Percentiles rank a stretch among this genome's conserved stretches.
Conservation (phyloP, 2,329 filamentous ascomycete species). For the Calonectria hawksworthii region DNA sequence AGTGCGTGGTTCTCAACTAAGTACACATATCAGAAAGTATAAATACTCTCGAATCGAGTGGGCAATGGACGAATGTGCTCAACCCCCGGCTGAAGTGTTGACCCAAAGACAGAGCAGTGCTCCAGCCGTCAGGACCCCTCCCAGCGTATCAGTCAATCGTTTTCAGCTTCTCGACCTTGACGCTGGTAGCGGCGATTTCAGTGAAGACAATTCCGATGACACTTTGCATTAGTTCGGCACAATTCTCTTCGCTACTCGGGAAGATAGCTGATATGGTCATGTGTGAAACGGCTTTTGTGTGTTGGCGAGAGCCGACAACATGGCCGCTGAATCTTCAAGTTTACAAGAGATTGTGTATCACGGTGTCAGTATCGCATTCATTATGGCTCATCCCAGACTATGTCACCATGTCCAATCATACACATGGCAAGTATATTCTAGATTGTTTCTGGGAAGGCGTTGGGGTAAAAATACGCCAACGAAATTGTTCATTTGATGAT, state of each 20-base stretch:
- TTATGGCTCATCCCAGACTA: neutral
- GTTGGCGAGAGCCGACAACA: neutral
- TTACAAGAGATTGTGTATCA: too few species aligned
- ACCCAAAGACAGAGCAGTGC: slow-evolving; percentile 3
- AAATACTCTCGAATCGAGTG: slow-evolving; percentile 79
- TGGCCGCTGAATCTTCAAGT: too few species aligned
- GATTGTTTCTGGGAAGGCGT: neutral
- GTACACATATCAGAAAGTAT: slow-evolving; percentile 67
- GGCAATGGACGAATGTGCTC: slow-evolving; percentile 79
- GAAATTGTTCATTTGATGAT: slow-evolving; percentile 9
- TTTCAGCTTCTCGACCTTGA: slow-evolving; percentile 72
- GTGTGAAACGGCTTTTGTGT: neutral
- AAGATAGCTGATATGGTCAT: neutral
- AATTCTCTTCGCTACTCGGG: neutral
- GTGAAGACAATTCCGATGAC: slow-evolving; percentile 13
- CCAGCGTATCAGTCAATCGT: slow-evolving; percentile 65
- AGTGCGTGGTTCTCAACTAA: neutral
- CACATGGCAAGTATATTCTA: neutral
- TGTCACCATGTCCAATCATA: neutral
- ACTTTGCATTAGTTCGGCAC: neutral
- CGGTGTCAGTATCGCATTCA: too few species aligned
- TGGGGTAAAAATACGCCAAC: neutral
- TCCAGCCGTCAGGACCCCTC: neutral
- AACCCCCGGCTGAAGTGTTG: slow-evolving; percentile 59
- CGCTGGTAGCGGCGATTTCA: slow-evolving; percentile 52